A percentile compares a stretch with the other conserved stretches of the same genome.
Evolutionary conservation across 2,329 filamentous ascomycete species (phyloP).

Genomic region (Bipolaris gigantea): DNA sequence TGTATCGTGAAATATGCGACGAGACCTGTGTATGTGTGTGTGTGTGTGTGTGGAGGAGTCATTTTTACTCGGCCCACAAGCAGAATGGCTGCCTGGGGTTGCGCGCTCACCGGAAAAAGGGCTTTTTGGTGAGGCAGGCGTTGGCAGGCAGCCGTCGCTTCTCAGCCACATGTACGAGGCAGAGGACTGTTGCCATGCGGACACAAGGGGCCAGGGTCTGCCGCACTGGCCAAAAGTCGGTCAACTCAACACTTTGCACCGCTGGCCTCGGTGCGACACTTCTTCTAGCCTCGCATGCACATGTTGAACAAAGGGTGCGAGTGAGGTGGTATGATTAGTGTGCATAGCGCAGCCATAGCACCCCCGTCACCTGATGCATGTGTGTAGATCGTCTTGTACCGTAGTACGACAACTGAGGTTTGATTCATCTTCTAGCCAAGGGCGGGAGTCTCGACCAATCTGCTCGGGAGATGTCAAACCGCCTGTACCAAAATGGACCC

Average conservation of each 20-base stretch:
- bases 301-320: slow-evolving; percentile 14
- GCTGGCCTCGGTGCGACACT: neutral
- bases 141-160: neutral
- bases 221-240: slow-evolving; percentile 26
- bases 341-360: slow-evolving; percentile 18
- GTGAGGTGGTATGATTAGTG: slow-evolving; percentile 17
- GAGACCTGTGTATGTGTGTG: neutral
- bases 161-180: no score
- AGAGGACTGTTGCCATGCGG: neutral
- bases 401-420: slow-evolving; percentile 19
- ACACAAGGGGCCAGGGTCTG: slow-evolving; percentile 10
- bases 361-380: slow-evolving; percentile 20
- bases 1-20: neutral
- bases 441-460: slow-evolving; percentile 31
- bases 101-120: neutral
- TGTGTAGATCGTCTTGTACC: slow-evolving; percentile 12
- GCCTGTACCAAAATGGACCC: slow-evolving; percentile 12
- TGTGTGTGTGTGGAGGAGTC: no score
- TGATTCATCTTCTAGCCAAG: slow-evolving; percentile 29
- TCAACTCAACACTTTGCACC: slow-evolving; percentile 13
- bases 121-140: neutral
- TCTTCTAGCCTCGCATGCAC: slow-evolving; percentile 1
- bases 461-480: slow-evolving; percentile 30
- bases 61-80: no score
- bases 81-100: no score